Base-by-base conservation (phyloP, 306 rosid species). In the Quercus dentata region DNA sequence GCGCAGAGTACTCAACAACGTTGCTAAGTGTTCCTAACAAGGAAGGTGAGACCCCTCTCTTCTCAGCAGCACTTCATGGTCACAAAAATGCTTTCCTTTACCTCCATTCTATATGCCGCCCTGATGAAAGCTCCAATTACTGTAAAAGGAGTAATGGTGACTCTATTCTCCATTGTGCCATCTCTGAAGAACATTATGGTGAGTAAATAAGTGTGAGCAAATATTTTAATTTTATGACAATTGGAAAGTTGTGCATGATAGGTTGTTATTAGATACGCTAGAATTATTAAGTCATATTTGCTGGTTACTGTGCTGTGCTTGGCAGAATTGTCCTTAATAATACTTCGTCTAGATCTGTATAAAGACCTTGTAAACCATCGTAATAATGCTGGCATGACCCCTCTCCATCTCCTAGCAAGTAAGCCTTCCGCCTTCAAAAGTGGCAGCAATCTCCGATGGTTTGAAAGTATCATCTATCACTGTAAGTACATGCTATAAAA, bases 321-420 rank as follows among this genome's bases (percentile, higher is more conserved):
- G 54, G 25, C 85, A 86, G 88, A 86, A 58, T 44, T 88, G 79
- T 88, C 87, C 75, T 69, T 73, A 62, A 83, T 84, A 19, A 88
- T 86, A 19, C 80, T 84, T 8, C 23, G 51, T 3, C 71, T 21
- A 21, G 21, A 21, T 21, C 21, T 64, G 21, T 83, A 89, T 30
- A 6, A 23, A 33, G 79, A 73, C 2, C 75, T 86, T 5, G 74
- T 69, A 6, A 57, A 49, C 25, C 58, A 0, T 5, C 9, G 73
- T 3, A 74, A 87, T 38, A 54, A n/a, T 13, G 17, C 18, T 1
- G 92, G 92, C 44, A 4, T 23, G 10, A 59, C 85, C 28, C 90
- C 92, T 41, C 87, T 89, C 20, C 89, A 87, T 74, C 33, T 79
- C 58, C 83, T 89, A 25, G 89, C 90, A 0, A 55, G 68, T 33